Base-by-base conservation (phyloP, 257 asterid genomes). In the Solanum okadae region DNA sequence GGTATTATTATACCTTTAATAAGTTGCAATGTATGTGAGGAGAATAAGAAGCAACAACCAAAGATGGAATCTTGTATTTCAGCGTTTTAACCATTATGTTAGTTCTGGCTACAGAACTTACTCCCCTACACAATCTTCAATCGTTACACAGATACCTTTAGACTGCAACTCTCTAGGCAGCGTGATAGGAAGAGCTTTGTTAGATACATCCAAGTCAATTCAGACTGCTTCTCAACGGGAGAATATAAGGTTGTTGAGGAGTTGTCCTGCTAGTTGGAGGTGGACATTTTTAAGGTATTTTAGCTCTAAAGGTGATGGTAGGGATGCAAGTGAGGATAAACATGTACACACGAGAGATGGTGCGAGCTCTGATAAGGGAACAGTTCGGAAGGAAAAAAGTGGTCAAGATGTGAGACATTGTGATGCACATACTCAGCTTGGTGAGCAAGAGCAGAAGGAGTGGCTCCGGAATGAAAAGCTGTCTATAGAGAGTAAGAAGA, bases 241-340 rank as follows among this genome's bases (percentile, higher is more conserved):
- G 86, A 86, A 34, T 86, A 86, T 86, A 84, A 90, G 94, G 81
- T 91, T 92, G 87, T 86, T 85, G 42, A 83, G 89, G 89, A 93
- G 92, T 88, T 84, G 92, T 5, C 88, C 90, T 89, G 83, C 88
- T 87, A 89, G 92, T 77, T 90, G 94, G 90, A 92, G 90, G 90
- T 88, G 90, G 88, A 89, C 90, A 73, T 90, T 71, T 49, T 83
- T 87, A 82, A 93, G 99, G 86, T 90, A 75, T 86, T 97, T 93
- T 88, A 94, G 99, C 89, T 97, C 99, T 18, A 93, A 95, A 93
- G 96, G 99, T 63, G 99, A 96, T 91, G 99, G 98, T 89, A 93
- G 94, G 91, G 95, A 93, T 88, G 93, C 95, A 73, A 96, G 96
- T 84, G 98, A 96, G 91, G 98, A 94, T 90, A 94, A 94, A 88